Base-by-base conservation (phyloP, 768 basidiomycete species). In the Lentinula boryana region DNA sequence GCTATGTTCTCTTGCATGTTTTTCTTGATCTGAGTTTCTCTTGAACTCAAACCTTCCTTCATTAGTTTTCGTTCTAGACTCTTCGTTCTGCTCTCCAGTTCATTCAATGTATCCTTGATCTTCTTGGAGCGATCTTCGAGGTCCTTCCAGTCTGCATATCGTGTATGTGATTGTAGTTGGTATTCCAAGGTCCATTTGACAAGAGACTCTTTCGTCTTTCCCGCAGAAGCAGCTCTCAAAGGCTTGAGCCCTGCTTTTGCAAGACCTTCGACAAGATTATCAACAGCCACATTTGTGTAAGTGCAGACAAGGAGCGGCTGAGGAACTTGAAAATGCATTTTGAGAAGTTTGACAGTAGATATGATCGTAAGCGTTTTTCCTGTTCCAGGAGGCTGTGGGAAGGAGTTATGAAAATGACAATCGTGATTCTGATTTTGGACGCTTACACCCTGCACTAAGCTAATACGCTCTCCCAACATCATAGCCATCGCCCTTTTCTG, bases 321-420 rank as follows among this genome's bases (percentile, higher is more conserved):
- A 5, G 90, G 84, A 9, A 95, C 85, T 70, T 88, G 79, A 70
- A 95, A 98, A 68, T 93, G 84, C 3, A 74, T 85, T 79, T 95
- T 95, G 61, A 95, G 82, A 16, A 95, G 68, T 64, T 84, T 88
- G 61, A 92, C 79, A 0, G 91, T 80, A 69, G 95, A 88, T n/a
- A 93, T 85, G 50, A 95, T 93, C 0, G 93, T 95, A 70, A 88
- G 87, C 2, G 94, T 95, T 73, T 98, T 98, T 38, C 95, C 95
- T 0, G 93, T 95, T 21, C 93, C 93, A 18, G 93, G 93, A 43
- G 93, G 92, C 90, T 93, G 66, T 16, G 63, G 35, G 50, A 58
- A 54, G 7, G 46, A 23, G n/a, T 57, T 55, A 66, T 23, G 7
- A 23, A n/a, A 23, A 57, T 56, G 58, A 61, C 10, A 52, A 35